Base-by-base conservation (phyloP, 179 eudicot genomes). In the Corrigiola litoralis region DNA sequence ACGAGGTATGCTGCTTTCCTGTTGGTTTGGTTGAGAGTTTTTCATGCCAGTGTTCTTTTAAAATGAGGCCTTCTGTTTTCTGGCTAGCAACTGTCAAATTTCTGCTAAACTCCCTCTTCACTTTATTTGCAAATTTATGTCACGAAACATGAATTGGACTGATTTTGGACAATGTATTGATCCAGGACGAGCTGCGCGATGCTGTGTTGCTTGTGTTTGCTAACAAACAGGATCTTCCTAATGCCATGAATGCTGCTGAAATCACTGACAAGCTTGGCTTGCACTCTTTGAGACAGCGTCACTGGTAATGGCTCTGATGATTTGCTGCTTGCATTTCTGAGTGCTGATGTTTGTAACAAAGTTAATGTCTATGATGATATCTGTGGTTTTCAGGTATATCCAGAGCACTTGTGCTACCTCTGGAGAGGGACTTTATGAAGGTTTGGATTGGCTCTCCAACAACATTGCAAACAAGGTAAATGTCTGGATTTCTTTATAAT, bases 221-320 rank as follows among this genome's bases (percentile, higher is more conserved):
- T 61, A 88, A 88, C 91, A 88, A 88, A 74, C 95, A 88, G 72
- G 95, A 88, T 85, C 94, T 89, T 81, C 96, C 96, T 1, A 89
- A 89, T 82, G 96, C 96, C 42, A 88, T 88, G 96, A 88, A 88
- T 60, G 96, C 96, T 79, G 96, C 96, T 82, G 96, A 88, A 79
- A 88, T 88, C 51, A 88, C 96, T n/a, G 96, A 88, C 69, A 88
- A 88, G 81, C 96, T 88, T 68, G 96, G 96, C 54, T 84, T 88
- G 61, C 89, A 88, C 78, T 88, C 96, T 66, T 89, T 88, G 67
- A 76, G 96, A 55, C 96, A 89, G 87, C 92, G 96, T 57, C 96
- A 89, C 80, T 89, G 96, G 96, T 89, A 76, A 66, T 41, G 0
- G 52, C 42, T 37, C 16, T 45, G 24, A 28, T 44, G 42, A 16